phyloP scores from a whole-genome alignment of 768 basidiomycete species.

The Naganishia onofrii region DNA sequence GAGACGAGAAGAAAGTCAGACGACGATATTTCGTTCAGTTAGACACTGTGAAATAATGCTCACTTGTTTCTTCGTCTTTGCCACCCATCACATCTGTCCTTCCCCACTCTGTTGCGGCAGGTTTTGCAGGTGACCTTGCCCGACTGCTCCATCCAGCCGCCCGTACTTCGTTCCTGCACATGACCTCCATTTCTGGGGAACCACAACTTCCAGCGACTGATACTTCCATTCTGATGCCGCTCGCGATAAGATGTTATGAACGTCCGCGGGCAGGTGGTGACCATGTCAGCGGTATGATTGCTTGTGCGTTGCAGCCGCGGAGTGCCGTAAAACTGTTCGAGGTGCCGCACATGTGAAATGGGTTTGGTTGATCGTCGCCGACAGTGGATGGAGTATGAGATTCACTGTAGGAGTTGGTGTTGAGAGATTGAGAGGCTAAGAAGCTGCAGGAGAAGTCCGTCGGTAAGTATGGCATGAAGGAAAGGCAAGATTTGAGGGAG shows the following conservation, averaged over 20 bases:
- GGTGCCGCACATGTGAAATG: neutral
- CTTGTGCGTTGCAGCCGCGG: slow-evolving; percentile 50
- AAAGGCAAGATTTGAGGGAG: neutral
- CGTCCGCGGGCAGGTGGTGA: slow-evolving; percentile 91
- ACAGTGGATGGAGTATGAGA: slow-evolving; percentile 59
- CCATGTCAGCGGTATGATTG: slow-evolving; percentile 85
- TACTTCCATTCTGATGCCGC: slow-evolving; percentile 83
- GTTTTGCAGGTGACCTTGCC: slow-evolving; percentile 63
- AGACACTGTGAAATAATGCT: no score
- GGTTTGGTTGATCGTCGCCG: slow-evolving; percentile 8
- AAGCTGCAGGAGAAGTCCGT: neutral
- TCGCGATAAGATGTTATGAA: slow-evolving; percentile 89
- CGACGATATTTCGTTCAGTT: no score
- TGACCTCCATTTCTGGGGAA: slow-evolving; percentile 55
- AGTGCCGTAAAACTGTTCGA: slow-evolving; percentile 40
- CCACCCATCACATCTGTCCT: slow-evolving; percentile 64
- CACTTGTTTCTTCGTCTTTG: slow-evolving; percentile 86
- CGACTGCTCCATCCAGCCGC: slow-evolving; percentile 40
- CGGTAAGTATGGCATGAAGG: slow-evolving; percentile 22
- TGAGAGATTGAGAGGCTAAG: slow-evolving; percentile 74
- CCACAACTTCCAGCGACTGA: slow-evolving; percentile 81
- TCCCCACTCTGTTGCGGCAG: slow-evolving; percentile 71
- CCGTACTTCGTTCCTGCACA: slow-evolving; percentile 36
- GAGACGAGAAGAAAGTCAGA: neutral
- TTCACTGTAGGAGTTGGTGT: slow-evolving; percentile 63